phyloP scores from a whole-genome alignment of 169 alveolate species.

The Plasmodium knowlesi region DNA sequence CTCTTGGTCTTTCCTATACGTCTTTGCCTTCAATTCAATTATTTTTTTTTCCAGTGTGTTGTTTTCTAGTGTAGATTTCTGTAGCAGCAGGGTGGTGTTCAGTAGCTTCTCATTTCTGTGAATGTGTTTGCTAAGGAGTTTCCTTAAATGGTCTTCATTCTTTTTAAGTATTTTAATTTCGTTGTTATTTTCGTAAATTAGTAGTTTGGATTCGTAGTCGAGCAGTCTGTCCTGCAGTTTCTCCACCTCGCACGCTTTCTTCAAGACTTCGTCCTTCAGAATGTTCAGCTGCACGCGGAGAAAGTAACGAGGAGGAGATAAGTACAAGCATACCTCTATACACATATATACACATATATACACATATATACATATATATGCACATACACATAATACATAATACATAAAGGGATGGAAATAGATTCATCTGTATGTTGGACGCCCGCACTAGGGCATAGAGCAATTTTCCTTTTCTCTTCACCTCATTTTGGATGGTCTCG shows the following conservation, averaged over 20 bases:
- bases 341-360: too few relatives aligned
- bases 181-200: constrained; percentile 59
- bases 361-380: not conserved
- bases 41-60: constrained; percentile 46
- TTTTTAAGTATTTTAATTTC: constrained; percentile 56
- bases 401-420: not conserved
- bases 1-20: constrained; percentile 63
- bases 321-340: too few relatives aligned
- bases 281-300: not conserved
- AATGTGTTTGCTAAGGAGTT: constrained; percentile 41
- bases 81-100: constrained; percentile 49
- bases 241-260: constrained; percentile 48
- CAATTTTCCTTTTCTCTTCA: not conserved
- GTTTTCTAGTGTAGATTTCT: constrained; percentile 62
- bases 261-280: constrained; percentile 44
- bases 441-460: not conserved
- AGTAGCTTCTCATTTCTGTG: constrained; percentile 56
- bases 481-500: constrained; percentile 55
- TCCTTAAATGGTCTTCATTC: constrained; percentile 46
- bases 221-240: constrained; percentile 40
- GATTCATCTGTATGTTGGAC: not conserved
- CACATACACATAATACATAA: not conserved
- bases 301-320: not conserved
- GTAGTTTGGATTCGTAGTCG: constrained; percentile 58
- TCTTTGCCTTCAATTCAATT: constrained; percentile 46